Conservation (phyloP, 176 grass and related monocot genomes). For the Paspalum notatum region DNA sequence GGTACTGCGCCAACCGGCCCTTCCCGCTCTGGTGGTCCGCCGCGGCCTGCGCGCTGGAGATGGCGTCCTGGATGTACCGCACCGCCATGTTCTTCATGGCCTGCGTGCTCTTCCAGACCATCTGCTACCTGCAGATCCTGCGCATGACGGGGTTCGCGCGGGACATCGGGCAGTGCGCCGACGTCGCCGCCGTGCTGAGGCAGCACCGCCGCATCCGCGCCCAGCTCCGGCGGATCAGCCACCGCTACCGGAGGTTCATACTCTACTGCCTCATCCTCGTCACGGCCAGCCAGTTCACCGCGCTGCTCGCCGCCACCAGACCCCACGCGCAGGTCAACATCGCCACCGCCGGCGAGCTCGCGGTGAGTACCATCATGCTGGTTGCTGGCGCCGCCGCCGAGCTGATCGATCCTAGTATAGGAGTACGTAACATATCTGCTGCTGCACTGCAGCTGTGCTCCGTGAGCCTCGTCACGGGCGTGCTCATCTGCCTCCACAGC, state of each 20-base stretch:
- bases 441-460: constrained; percentile 72
- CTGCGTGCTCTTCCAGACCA: constrained; percentile 77
- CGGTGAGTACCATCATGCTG: constrained; percentile 41
- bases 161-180: constrained; percentile 61
- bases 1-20: constrained; percentile 49
- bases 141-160: constrained; percentile 74
- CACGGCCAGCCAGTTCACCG: constrained; percentile 75
- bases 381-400: too few species aligned
- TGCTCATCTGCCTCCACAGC: constrained; percentile 81
- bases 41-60: constrained; percentile 60
- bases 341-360: constrained; percentile 72
- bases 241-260: constrained; percentile 78
- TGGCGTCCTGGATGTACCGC: constrained; percentile 77
- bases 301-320: constrained; percentile 67
- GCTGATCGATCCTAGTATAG: too few species aligned
- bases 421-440: not conserved
- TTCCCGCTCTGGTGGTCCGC: constrained; percentile 44
- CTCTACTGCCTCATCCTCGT: constrained; percentile 62
- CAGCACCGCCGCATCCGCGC: constrained; percentile 68
- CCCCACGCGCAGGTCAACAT: constrained; percentile 67
- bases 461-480: constrained; percentile 63
- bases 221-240: constrained; percentile 78
- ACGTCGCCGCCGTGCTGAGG: constrained; percentile 57
- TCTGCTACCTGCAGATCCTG: constrained; percentile 84
- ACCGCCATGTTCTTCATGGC: constrained; percentile 69